A percentile compares a stretch with the other conserved stretches of the same genome.
Conservation (phyloP, 1,139 yeast species). For the Yamadazyma membranifaciens region DNA sequence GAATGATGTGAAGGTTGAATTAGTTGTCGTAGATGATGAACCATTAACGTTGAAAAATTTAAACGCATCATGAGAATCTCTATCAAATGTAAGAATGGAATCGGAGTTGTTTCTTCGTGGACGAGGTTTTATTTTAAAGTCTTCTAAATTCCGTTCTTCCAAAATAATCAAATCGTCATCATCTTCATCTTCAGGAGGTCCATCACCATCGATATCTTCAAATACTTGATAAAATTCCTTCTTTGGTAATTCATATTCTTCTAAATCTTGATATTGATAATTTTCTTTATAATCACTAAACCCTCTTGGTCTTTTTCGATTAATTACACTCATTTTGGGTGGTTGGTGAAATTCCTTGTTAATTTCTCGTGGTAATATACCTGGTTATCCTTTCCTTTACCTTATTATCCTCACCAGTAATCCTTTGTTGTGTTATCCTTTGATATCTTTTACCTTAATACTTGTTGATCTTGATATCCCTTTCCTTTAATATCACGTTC, state of each 20-base stretch:
- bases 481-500: too few species aligned
- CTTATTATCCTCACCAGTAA: too few species aligned
- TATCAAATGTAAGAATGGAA: constrained; percentile 34
- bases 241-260: not conserved
- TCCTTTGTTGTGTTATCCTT: too few species aligned
- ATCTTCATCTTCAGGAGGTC: constrained; percentile 19
- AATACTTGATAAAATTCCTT: constrained; percentile 6
- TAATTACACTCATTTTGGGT: constrained; percentile 13
- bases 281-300: constrained; percentile 29
- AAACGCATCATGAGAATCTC: constrained; percentile 44
- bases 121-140: constrained; percentile 18
- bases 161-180: constrained; percentile 36
- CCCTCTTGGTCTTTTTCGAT: constrained; percentile 49
- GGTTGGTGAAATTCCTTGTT: too few species aligned
- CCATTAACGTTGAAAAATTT: constrained; percentile 43
- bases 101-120: constrained; percentile 38
- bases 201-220: constrained; percentile 11
- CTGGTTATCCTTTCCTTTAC: too few species aligned
- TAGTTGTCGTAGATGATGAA: not conserved
- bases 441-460: too few species aligned
- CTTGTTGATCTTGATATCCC: too few species aligned
- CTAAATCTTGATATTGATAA: constrained; percentile 3
- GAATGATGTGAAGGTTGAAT: not conserved
- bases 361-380: too few species aligned
- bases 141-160: constrained; percentile 31